Evolutionary conservation across 2,329 filamentous ascomycete species (phyloP), one percentile per base, ranked within the genome.

Genomic region (Ceratocystis cubensis): DNA sequence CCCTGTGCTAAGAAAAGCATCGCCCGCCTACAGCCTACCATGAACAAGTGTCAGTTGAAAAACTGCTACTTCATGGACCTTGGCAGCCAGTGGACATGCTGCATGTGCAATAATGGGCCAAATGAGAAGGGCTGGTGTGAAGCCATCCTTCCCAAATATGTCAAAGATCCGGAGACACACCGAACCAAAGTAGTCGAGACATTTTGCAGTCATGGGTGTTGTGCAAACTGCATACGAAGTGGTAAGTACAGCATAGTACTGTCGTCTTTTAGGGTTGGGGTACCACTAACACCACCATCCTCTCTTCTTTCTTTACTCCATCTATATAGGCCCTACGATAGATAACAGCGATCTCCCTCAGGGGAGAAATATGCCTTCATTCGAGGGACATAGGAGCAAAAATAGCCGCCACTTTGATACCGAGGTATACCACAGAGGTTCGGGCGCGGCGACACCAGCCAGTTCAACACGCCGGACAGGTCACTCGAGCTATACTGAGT

Each of bases 121-220:
- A 83, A 84, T 70, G 77, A 73, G 1, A 74, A 76, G 68, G 82
- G 81, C 5, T 84, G 81, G 81, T 84, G 82, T 71, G 76, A 75
- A 8, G 77, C 76, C 69, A 72, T 74, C 13, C 73, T 72, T 61
- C 70, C 70, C 37, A 73, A 72, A 48, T 70, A 73, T 69, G 66
- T 71, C 62, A 72, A 71, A 63, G 76, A 75, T 67, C 68, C 72
- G 5, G 70, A 75, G 10, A 75, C 73, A 0, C 71, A 71, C 65
- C 71, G 72, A 10, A 69, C 73, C 22, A 77, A 79, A 65, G 71
- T 74, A 22, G 72, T 76, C 61, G 74, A 78, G 65, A 73, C 73
- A 30, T 75, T 76, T 1, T 84, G 81, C 66, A 79, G 80, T 64
- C 81, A 84, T 68, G 79, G 79, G 15, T 83, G 81, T 70, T 84